phyloP scores from a whole-genome alignment of 225 moss, liverwort and hornwort genomes.

The Physcomitrium patens region DNA sequence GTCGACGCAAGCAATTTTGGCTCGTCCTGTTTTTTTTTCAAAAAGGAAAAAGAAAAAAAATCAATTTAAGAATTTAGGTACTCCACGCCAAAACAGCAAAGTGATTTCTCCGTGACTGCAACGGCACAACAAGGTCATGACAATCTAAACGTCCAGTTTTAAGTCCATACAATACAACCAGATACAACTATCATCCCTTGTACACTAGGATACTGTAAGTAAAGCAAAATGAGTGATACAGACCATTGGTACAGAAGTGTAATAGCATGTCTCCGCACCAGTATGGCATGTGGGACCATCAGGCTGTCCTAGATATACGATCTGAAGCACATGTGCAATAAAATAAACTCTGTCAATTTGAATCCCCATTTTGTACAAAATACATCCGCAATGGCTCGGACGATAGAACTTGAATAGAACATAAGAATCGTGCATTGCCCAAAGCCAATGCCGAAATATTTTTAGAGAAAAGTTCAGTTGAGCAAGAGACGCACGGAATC shows the following conservation, averaged over 20 bases:
- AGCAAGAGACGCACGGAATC: constrained; percentile 77
- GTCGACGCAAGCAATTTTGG: constrained; percentile 73
- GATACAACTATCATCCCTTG: constrained; percentile 11
- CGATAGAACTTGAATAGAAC: constrained; percentile 9
- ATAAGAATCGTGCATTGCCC: constrained; percentile 8
- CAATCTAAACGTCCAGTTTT: neutral
- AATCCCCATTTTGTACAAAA: constrained; percentile 8
- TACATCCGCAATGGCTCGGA: neutral
- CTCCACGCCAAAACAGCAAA: neutral
- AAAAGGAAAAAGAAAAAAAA: neutral
- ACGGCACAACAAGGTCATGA: neutral
- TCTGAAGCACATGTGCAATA: constrained; percentile 63
- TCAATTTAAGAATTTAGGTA: constrained; percentile 14
- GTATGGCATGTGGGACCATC: constrained; percentile 99
- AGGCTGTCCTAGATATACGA: constrained; percentile 89
- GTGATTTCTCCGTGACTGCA: constrained; percentile 4
- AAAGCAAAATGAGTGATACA: constrained; percentile 15
- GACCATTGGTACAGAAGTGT: constrained; percentile 75
- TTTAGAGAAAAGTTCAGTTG: constrained; percentile 19
- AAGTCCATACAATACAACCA: neutral
- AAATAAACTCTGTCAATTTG: constrained; percentile 30
- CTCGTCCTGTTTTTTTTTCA: constrained; percentile 21
- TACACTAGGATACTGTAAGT: neutral
- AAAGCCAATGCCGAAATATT: constrained; percentile 1
- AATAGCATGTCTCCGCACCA: constrained; percentile 96